Percentiles rank a stretch among this genome's conserved stretches.
These are phyloP conservation scores for Noccaea bulbosa DNA, from an alignment of 345 rosid species.

Conservation along the genomic window DNA sequence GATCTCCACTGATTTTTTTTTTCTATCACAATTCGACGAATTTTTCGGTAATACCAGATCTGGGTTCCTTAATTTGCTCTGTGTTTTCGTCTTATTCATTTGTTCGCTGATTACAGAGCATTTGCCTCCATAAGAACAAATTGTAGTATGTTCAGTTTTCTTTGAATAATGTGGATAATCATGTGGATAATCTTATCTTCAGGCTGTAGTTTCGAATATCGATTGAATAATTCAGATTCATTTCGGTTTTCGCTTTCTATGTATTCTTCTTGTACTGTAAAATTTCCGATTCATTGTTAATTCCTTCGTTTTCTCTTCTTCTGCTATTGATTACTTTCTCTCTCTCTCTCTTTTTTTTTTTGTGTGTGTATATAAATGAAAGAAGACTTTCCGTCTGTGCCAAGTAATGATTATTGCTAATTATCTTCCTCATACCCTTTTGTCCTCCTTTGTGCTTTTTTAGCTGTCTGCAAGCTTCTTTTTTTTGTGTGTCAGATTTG, in stretches of 20 bases:
- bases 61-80: not conserved
- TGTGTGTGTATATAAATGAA: not conserved
- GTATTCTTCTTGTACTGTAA: not conserved
- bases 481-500: conserved; percentile 19
- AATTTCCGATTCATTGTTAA: conserved; percentile 7
- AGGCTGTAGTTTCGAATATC: not conserved
- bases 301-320: not conserved
- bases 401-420: conserved; percentile 44
- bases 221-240: conserved; percentile 9
- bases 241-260: not conserved
- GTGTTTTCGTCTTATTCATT: not conserved
- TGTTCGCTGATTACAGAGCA: conserved; percentile 4
- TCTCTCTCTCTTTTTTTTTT: too few species aligned
- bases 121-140: not conserved
- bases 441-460: conserved; percentile 25
- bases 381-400: conserved; percentile 34
- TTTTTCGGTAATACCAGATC: conserved; percentile 27
- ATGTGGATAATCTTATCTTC: conserved; percentile 2
- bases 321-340: not conserved
- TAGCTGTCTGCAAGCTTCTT: conserved; percentile 33
- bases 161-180: not conserved
- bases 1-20: not conserved
- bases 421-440: not conserved
- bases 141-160: not conserved
- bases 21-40: not conserved